These are phyloP conservation scores for Hapsidospora chrysogenum DNA, from an alignment of 495 filamentous ascomycete species.

Conservation along the genomic window DNA sequence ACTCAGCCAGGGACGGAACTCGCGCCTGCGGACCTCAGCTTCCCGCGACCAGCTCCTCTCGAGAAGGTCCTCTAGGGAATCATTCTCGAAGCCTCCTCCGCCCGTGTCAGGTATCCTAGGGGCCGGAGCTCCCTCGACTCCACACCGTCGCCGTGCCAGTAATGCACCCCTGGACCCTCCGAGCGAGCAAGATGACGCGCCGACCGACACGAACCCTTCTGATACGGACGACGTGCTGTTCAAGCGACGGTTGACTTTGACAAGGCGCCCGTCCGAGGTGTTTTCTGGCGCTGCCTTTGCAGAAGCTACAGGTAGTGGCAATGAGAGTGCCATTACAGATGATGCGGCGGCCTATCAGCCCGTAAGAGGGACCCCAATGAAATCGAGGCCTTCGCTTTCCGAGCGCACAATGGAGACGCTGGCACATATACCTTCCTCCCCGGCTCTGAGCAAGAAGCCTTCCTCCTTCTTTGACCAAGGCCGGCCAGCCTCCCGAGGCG, in stretches of 20 bases:
- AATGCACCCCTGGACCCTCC: not conserved
- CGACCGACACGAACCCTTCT: not conserved
- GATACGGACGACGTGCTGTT: conserved; percentile 1
- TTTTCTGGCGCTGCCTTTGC: not conserved
- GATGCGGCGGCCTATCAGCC: conserved; percentile 4
- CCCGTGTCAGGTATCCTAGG: not conserved
- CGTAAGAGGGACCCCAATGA: conserved; percentile 6
- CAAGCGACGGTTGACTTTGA: not conserved
- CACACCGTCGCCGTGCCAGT: not conserved
- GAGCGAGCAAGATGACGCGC: not conserved
- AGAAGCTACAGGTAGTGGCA: not conserved
- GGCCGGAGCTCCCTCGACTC: not conserved
- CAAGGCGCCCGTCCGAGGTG: not conserved
- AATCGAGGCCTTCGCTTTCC: conserved; percentile 19
- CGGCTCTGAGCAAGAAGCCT: conserved; percentile 17
- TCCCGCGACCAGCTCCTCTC: conserved; percentile 23
- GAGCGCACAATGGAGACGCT: conserved; percentile 33
- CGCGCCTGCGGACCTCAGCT: conserved; percentile 20
- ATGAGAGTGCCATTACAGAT: conserved; percentile 5
- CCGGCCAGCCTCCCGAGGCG: not conserved
- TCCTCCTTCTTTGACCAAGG: conserved; percentile 19
- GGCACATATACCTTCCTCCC: conserved; percentile 27
- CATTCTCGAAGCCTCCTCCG: not conserved
- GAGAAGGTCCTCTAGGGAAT: not conserved
- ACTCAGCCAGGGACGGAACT: conserved; percentile 14